Evolutionary conservation across 2,329 filamentous ascomycete genomes (phyloP), one percentile per base, ranked within the genome.

Genomic region (Coniochaeta pulveracea): DNA sequence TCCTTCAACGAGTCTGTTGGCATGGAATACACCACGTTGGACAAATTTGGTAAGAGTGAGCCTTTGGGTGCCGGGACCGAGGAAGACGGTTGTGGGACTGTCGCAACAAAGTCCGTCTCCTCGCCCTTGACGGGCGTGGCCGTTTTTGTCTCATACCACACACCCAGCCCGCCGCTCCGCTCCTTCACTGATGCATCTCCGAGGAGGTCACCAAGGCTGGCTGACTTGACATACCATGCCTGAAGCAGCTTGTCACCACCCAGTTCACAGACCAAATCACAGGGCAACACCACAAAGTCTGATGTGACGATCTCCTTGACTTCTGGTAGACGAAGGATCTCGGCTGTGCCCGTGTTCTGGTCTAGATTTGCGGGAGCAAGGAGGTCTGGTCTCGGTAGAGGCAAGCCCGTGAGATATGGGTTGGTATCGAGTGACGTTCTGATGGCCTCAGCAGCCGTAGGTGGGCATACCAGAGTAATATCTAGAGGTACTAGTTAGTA

Each of bases 1-100:
- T 95, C 88, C 41, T 88, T 89, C 35, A 94, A 61, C 0, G 85
- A 89, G 52, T 93, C 86, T 38, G 84, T 93, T 2, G 89, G 86
- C 55, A 86, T 85, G 1, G 83, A 81, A 48, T 84, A 78, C n/a
- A 88, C 82, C 4, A 95, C 59, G 37, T 82, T 81, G n/a, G 80
- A 80, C 7, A 93, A 64, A 37, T 76, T 60, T 12, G 72, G 66
- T 38, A 83, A 63, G 34, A 91, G 54, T 1, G 80, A 82, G 19
- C 71, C 73, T 40, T 72, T 69, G 0, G 74, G 66, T 8, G 76
- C 64, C 6, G 72, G 65, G 2, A 76, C 68, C 11, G 67, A 56
- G 0, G 75, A 61, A 4, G 64, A 49, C 4, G 76, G 61, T 5
- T 91, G 60, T 4, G 82, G 76, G 0, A 81, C 71, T 1, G 83